Conservation (phyloP, 305 asterid species). For the Fraxinus angustifolia region DNA sequence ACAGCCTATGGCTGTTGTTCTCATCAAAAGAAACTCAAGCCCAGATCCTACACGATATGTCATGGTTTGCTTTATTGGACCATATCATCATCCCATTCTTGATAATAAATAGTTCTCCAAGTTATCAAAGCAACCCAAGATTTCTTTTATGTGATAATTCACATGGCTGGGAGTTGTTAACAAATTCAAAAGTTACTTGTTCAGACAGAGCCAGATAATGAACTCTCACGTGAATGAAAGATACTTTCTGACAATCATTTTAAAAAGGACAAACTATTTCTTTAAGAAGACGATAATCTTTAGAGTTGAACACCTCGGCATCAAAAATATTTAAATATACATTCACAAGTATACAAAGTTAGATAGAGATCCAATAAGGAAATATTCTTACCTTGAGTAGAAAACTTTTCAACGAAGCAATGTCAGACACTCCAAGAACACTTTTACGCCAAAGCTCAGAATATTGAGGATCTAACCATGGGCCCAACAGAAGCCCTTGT, state of each 20-base stretch:
- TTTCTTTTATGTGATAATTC: neutral
- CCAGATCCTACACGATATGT: neutral
- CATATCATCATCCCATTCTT: constrained; percentile 7
- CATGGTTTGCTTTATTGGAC: constrained; percentile 17
- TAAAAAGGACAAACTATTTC: neutral
- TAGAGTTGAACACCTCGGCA: neutral
- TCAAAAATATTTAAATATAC: neutral
- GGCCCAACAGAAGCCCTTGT: constrained; percentile 86
- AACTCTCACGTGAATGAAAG: neutral
- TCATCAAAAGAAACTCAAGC: neutral
- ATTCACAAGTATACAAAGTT: constrained; percentile 7
- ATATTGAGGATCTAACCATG: constrained; percentile 77
- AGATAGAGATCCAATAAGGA: neutral
- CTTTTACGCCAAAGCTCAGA: constrained; percentile 63
- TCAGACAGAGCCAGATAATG: neutral
- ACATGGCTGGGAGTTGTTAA: constrained; percentile 5
- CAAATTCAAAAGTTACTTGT: constrained; percentile 3
- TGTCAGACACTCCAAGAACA: constrained; percentile 41
- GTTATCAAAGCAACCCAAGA: constrained; percentile 11
- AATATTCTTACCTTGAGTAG: constrained; percentile 59
- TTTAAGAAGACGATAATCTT: neutral
- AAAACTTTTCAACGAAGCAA: constrained; percentile 45
- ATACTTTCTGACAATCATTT: neutral
- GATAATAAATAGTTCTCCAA: neutral
- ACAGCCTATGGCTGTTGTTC: neutral